These are phyloP conservation scores for Purshia tridentata DNA, from an alignment of 306 rosid species.

Conservation along the genomic window DNA sequence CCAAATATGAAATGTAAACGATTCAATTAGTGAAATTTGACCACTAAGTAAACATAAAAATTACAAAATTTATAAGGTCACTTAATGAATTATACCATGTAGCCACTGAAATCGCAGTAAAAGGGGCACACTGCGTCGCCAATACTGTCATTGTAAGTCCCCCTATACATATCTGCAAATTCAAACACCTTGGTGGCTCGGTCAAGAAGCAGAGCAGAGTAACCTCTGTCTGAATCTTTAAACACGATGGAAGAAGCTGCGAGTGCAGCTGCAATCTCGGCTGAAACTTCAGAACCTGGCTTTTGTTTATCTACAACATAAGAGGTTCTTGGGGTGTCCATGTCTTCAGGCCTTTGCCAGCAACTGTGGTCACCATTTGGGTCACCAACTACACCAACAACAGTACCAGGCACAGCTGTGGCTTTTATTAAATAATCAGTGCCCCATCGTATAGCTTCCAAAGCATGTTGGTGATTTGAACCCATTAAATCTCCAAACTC, in stretches of 20 bases:
- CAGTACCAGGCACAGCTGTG: conserved; percentile 32
- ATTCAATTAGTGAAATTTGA: no score
- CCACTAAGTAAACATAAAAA: no score
- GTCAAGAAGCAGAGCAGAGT: conserved; percentile 23
- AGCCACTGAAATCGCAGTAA: conserved; percentile 45
- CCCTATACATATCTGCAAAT: conserved; percentile 46
- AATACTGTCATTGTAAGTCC: conserved; percentile 35
- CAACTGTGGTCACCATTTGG: conserved; percentile 42
- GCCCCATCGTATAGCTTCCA: conserved; percentile 46
- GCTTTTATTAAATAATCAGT: conserved; percentile 44
- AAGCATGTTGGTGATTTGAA: conserved; percentile 19
- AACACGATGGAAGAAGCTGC: conserved; percentile 45
- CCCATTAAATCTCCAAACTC: conserved; percentile 45
- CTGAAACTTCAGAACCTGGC: conserved; percentile 53
- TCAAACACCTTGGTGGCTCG: conserved; percentile 26
- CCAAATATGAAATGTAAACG: no score
- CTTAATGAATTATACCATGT: no score
- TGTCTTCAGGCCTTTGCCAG: conserved; percentile 45
- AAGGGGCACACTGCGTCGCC: conserved; percentile 40
- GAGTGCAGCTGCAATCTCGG: conserved; percentile 48
- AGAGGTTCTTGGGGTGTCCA: conserved; percentile 47
- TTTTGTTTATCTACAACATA: conserved; percentile 23
- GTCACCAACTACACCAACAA: conserved; percentile 45
- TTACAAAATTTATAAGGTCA: no score
- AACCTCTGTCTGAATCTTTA: neutral